phyloP scores from a whole-genome alignment of 2,329 filamentous ascomycete species.

The Ceratocystiopsis sp. region DNA sequence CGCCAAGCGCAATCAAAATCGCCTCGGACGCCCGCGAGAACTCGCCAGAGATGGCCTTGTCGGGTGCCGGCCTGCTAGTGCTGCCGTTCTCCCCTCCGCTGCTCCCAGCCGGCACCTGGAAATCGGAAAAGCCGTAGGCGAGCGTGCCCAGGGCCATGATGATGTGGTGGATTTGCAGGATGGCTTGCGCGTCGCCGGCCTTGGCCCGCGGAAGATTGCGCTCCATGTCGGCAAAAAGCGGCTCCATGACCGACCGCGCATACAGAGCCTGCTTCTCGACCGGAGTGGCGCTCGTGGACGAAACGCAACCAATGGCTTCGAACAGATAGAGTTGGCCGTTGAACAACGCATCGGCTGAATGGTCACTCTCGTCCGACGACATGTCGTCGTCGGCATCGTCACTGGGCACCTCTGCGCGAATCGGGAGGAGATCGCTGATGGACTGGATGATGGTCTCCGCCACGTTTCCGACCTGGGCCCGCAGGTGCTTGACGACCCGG shows the following conservation, averaged over 20 bases:
- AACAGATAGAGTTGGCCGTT: constrained; percentile 85
- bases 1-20: constrained; percentile 72
- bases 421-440: constrained; percentile 70
- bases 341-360: constrained; percentile 81
- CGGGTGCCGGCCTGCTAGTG: constrained; percentile 28
- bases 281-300: constrained; percentile 61
- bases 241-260: constrained; percentile 72
- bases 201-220: constrained; percentile 60
- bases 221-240: constrained; percentile 81
- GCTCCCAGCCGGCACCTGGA: constrained; percentile 31
- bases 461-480: constrained; percentile 69
- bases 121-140: constrained; percentile 84
- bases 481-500: constrained; percentile 75
- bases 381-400: constrained; percentile 75
- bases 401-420: constrained; percentile 74
- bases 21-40: constrained; percentile 79
- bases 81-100: constrained; percentile 28
- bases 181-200: constrained; percentile 61
- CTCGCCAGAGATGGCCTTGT: constrained; percentile 59
- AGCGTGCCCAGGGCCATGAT: constrained; percentile 91
- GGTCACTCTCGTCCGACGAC: constrained; percentile 83
- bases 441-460: constrained; percentile 85
- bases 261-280: constrained; percentile 76
- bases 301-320: constrained; percentile 84
- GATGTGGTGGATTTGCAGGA: constrained; percentile 85